phyloP scores from a whole-genome alignment of 2,329 filamentous ascomycete species.

The Nigrograna mackinnonii region DNA sequence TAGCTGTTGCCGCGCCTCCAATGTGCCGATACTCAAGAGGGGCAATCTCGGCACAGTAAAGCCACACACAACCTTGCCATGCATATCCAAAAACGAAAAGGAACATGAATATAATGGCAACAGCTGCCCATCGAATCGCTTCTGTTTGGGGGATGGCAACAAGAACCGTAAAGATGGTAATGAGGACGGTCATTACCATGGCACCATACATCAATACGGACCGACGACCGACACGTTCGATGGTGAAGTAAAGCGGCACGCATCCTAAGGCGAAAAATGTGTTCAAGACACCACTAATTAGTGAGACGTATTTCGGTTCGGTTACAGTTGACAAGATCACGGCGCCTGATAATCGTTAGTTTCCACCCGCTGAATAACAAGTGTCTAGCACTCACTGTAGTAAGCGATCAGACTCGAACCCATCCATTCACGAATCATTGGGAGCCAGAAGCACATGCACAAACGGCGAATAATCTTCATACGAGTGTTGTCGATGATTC shows the following conservation, averaged over 20 bases:
- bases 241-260: conserved; percentile 16
- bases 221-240: conserved; percentile 15
- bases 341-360: conserved; percentile 6
- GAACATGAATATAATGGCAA: conserved; percentile 17
- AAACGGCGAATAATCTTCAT: conserved; percentile 18
- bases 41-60: conserved; percentile 15
- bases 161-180: conserved; percentile 15
- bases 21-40: conserved; percentile 13
- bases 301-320: conserved; percentile 9
- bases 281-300: conserved; percentile 13
- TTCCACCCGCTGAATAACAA: not conserved
- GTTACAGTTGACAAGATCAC: conserved; percentile 12
- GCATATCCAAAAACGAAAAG: conserved; percentile 17
- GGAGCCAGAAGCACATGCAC: conserved; percentile 19
- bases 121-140: conserved; percentile 13
- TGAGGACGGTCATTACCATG: conserved; percentile 9
- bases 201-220: conserved; percentile 12
- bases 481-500: conserved; percentile 13
- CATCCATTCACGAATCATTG: conserved; percentile 22
- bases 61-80: conserved; percentile 16
- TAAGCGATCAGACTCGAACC: conserved; percentile 15
- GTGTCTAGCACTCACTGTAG: conserved; percentile 9
- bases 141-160: conserved; percentile 5
- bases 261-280: conserved; percentile 16
- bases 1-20: conserved; percentile 11